Percentiles rank a stretch among this genome's conserved stretches.
Evolutionary conservation across 768 basidiomycete genomes (phyloP).

Genomic region (Lactarius evosmus): DNA sequence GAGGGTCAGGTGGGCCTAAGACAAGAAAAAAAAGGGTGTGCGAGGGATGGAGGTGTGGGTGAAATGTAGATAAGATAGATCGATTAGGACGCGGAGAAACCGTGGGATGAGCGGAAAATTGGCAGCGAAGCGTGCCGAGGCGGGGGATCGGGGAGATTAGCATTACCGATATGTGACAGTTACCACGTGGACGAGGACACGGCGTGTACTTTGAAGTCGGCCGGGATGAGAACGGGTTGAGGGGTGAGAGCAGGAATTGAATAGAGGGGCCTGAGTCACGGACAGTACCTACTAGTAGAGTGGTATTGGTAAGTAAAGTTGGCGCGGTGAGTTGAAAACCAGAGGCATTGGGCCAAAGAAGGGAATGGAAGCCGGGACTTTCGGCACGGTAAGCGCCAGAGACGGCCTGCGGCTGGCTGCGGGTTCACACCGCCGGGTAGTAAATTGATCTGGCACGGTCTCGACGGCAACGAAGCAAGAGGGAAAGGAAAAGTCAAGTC

Average conservation of each 20-base stretch:
- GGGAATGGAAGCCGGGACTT: background rate
- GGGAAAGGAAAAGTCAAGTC: background rate
- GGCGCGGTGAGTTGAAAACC: background rate
- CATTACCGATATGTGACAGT: conserved; percentile 23
- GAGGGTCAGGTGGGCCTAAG: background rate
- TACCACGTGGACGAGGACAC: conserved; percentile 19
- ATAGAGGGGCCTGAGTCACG: background rate
- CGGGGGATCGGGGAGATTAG: conserved; percentile 25
- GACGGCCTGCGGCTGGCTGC: background rate
- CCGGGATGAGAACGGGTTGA: background rate
- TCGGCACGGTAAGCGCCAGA: background rate
- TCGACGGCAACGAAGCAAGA: background rate
- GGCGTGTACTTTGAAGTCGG: background rate
- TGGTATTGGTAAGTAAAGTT: background rate
- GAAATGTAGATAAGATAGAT: background rate
- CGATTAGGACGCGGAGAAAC: conserved; percentile 11
- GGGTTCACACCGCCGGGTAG: background rate
- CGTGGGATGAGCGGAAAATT: conserved; percentile 1
- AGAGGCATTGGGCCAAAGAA: background rate
- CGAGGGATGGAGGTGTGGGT: background rate
- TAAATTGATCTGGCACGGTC: conserved; percentile 4
- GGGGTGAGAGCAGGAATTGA: background rate
- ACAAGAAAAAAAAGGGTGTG: background rate
- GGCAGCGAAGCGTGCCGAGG: conserved; percentile 7
- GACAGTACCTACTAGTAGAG: background rate